These are phyloP conservation scores for Crassisporium funariophilum DNA, from an alignment of 768 basidiomycete genomes.

Conservation along the genomic window DNA sequence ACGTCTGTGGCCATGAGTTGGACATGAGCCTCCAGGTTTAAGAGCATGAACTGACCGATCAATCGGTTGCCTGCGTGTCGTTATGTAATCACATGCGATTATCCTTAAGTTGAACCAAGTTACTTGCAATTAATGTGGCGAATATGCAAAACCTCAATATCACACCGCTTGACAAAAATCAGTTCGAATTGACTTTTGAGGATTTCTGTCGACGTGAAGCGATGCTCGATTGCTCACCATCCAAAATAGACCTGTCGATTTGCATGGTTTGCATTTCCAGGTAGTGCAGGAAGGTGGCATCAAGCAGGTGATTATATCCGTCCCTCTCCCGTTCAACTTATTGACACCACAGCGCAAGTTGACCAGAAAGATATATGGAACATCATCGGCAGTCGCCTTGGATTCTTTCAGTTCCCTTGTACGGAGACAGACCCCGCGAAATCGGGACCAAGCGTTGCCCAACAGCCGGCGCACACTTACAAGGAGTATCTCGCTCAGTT, in stretches of 20 bases:
- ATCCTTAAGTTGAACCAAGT: no score
- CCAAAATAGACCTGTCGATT: slow-evolving; percentile 58
- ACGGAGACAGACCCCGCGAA: slow-evolving; percentile 61
- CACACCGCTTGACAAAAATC: slow-evolving; percentile 39
- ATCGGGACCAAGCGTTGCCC: slow-evolving; percentile 62
- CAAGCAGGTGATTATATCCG: slow-evolving; percentile 39
- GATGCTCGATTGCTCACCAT: slow-evolving; percentile 45
- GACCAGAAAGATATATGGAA: slow-evolving; percentile 60
- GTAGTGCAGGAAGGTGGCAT: slow-evolving; percentile 63
- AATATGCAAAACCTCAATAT: slow-evolving; percentile 8
- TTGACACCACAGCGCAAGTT: slow-evolving; percentile 42
- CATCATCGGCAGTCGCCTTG: slow-evolving; percentile 67
- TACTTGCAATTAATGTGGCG: no score
- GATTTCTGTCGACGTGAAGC: slow-evolving; percentile 46
- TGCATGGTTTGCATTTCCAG: slow-evolving; percentile 56
- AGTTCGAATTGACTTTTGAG: slow-evolving; percentile 55
- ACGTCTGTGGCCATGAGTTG: slow-evolving; percentile 22
- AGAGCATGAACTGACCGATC: no score
- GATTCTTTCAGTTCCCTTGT: slow-evolving; percentile 65
- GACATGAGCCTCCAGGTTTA: slow-evolving; percentile 19
- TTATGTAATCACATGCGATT: slow-evolving; percentile 3
- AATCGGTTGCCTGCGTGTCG: no score
- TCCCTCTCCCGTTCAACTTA: not conserved
- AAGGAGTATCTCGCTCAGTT: slow-evolving; percentile 57
- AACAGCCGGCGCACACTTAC: slow-evolving; percentile 61